Evolutionary conservation across 2,329 filamentous ascomycete species (phyloP), one percentile per base, ranked within the genome.

Genomic region (Cladosporium sp.): DNA sequence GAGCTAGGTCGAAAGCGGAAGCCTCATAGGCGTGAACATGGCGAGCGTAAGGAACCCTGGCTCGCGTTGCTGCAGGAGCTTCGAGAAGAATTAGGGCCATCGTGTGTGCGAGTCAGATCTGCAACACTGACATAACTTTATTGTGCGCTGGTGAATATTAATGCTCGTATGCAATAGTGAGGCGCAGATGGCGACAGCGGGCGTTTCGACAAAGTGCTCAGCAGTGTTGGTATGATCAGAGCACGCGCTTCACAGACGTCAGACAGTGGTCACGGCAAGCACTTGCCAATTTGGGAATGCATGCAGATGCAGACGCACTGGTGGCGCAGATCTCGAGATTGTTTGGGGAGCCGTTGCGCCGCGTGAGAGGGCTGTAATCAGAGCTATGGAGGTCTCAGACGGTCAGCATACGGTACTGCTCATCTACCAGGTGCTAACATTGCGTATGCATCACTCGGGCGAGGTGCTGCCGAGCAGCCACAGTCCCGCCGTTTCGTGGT

Each of bases 61-160:
- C 12, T 12, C n/a, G 20, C 40, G n/a, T 43, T 43, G 47, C 30
- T 50, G 47, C 30, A 37, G 47, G 47, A 50, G n/a, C 30, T 30
- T 50, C 30, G 28, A 37, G 22, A 37, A 50, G 47, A 34, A 30
- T 50, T 50, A 50, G 47, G 47, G 47, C 47, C n/a, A 50, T 50
- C 47, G 30, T 19, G 30, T 22, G 5, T 19, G 47, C 47, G 47
- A 50, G 47, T 50, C 30, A 50, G 30, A 17, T 7, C 17, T 19
- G 47, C n/a, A 1, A 20, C 25, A n/a, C 34, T 50, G 47, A 37
- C 47, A 50, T 37, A n/a, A 22, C 30, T 50, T 50, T 50, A 8
- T 22, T n/a, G 43, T n/a, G 22, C 15, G 28, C 9, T 50, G 45
- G 25, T 50, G 45, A 25, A 15, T 28, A 9, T 50, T n/a, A 28